Percentiles rank a stretch among this genome's conserved stretches.
Evolutionary conservation across 2,329 filamentous ascomycete species (phyloP).

Genomic region (Hymenoscyphus albidus): DNA sequence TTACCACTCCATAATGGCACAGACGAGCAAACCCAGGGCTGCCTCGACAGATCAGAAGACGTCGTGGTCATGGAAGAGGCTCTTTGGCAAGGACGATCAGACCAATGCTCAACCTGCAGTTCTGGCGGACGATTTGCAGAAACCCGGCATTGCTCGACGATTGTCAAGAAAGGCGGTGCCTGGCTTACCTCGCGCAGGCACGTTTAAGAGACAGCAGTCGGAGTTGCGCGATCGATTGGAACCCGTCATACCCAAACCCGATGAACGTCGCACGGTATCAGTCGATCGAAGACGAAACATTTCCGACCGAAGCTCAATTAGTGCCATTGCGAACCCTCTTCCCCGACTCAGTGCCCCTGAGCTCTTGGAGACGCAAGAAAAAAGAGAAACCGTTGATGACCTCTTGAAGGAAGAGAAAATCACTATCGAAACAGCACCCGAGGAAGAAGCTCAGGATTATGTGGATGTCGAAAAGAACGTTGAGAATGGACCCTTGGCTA

Average conservation of each 20-base stretch:
- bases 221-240: constrained; percentile 72
- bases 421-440: constrained; percentile 16
- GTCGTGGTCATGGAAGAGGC: constrained; percentile 33
- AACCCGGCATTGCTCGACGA: constrained; percentile 30
- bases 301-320: constrained; percentile 25
- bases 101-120: constrained; percentile 18
- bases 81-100: constrained; percentile 32
- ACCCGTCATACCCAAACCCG: constrained; percentile 57
- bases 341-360: constrained; percentile 33
- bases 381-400: constrained; percentile 22
- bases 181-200: constrained; percentile 70
- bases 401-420: constrained; percentile 20
- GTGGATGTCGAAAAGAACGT: constrained; percentile 23
- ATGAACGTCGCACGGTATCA: constrained; percentile 69
- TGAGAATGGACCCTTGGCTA: constrained; percentile 24
- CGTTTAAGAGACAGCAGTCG: constrained; percentile 78
- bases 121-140: constrained; percentile 20
- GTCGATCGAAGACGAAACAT: constrained; percentile 46
- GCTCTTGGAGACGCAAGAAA: constrained; percentile 26
- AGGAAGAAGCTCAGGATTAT: constrained; percentile 25
- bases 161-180: constrained; percentile 62
- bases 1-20: constrained; percentile 29
- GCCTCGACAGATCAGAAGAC: constrained; percentile 31
- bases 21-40: constrained; percentile 27
- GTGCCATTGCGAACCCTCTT: constrained; percentile 17